Evolutionary conservation across 352 stramenopile species (phyloP), one percentile per base, ranked within the genome.

Genomic region (Globisporangium parvum): DNA sequence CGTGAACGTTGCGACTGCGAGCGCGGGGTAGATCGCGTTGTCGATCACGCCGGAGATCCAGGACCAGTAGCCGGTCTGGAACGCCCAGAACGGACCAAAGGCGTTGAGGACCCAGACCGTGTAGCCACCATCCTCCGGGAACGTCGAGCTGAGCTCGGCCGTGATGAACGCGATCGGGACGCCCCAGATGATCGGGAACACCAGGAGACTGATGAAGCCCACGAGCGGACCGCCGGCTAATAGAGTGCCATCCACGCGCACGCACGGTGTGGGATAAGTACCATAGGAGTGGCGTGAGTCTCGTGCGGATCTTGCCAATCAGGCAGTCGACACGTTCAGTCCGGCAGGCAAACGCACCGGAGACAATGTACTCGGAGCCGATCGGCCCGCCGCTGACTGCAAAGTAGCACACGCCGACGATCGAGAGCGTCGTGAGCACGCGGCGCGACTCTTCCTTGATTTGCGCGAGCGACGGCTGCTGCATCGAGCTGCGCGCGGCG

Each of bases 151-250:
- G 15, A 98, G 73, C 67, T 98, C 91, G 6, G 91, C 88, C 8
- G 93, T 98, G 31, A 98, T 87, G 52, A 95, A 76, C 23, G 87
- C 88, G 63, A 98, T 93, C 5, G 91, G 92, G 15, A 97, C 46
- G 8, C 79, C 88, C 80, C 91, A 97, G 20, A 98, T 66, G 28
- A 98, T 72, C 11, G 91, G 91, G 42, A 97, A 82, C 12, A 97
- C 23, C 20, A 92, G 35, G 55, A 96, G 84, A 20, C 92, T 85
- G 9, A 97, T 67, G 35, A 98, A 71, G 17, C 91, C 80, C 60
- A 92, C 39, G 37, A 95, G 77, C 28, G 74, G 74, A 12, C 74
- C 74, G 14, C 74, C 74, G 10, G 74, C 69, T 66, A 14, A 9
- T 44, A 41, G 9, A 41, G 37, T 41, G 12, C 9, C 12, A 14